Percentiles rank a stretch among this genome's conserved stretches.
phyloP scores from a whole-genome alignment of 768 basidiomycete species.

The Lentinula lateritia region DNA sequence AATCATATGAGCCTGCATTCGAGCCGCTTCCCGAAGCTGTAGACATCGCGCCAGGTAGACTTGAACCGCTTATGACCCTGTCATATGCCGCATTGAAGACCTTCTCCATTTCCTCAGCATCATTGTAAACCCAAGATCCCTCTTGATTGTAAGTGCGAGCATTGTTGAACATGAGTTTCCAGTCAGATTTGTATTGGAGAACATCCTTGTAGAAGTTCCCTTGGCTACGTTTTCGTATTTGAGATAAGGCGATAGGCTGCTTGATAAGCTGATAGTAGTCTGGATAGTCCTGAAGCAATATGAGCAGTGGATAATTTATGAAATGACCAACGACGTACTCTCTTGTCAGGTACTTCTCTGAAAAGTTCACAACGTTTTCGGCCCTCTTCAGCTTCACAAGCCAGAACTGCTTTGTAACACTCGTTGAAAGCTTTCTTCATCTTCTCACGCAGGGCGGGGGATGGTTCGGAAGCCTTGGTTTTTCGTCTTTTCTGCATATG shows the following conservation, averaged over 20 bases:
- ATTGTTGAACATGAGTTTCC: slow-evolving; percentile 90
- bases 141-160: slow-evolving; percentile 93
- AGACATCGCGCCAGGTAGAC: slow-evolving; percentile 67
- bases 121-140: slow-evolving; percentile 91
- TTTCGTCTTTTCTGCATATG: slow-evolving; percentile 76
- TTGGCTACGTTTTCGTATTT: slow-evolving; percentile 73
- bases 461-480: slow-evolving; percentile 55
- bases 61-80: slow-evolving; percentile 57
- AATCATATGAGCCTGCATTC: slow-evolving; percentile 51
- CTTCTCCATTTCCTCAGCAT: slow-evolving; percentile 93
- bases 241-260: slow-evolving; percentile 82
- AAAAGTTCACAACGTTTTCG: slow-evolving; percentile 85
- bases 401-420: slow-evolving; percentile 67
- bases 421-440: slow-evolving; percentile 84
- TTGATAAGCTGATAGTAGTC: slow-evolving; percentile 90
- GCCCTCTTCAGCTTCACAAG: slow-evolving; percentile 65
- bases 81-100: slow-evolving; percentile 72
- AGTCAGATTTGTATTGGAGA: slow-evolving; percentile 68
- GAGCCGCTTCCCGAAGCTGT: slow-evolving; percentile 25
- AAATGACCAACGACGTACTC: slow-evolving; percentile 35
- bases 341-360: slow-evolving; percentile 77
- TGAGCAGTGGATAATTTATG: slow-evolving; percentile 9
- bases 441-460: slow-evolving; percentile 57
- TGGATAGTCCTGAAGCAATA: slow-evolving; percentile 63
- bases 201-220: slow-evolving; percentile 70